A percentile compares a stretch with the other conserved stretches of the same genome.
Conservation (phyloP, 164 flowering plant genomes). For the Nymphaea thermarum region DNA sequence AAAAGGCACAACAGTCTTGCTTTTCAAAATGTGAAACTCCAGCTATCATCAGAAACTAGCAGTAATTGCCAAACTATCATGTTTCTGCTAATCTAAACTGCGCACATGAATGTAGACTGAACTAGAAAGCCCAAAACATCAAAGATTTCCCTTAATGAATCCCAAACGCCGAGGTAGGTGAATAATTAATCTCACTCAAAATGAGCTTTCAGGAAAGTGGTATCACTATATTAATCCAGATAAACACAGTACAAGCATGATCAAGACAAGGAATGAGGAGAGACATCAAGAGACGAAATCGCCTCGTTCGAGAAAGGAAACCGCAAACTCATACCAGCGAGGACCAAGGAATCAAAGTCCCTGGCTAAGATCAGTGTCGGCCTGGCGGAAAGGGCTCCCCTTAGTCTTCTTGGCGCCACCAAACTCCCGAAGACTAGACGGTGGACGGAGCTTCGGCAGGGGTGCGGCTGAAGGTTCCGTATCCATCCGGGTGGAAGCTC, state of each 20-base stretch:
- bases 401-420: conserved; percentile 51
- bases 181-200: no score
- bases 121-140: background rate
- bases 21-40: no score
- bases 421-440: conserved; percentile 47
- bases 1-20: no score
- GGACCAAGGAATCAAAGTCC: conserved; percentile 65
- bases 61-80: background rate
- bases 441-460: conserved; percentile 67
- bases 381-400: conserved; percentile 73
- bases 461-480: conserved; percentile 38
- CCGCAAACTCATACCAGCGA: conserved; percentile 35
- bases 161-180: no score
- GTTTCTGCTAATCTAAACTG: background rate
- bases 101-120: background rate
- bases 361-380: no score
- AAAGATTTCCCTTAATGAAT: no score
- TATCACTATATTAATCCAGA: background rate
- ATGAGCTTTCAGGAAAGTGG: background rate
- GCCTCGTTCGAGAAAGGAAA: background rate
- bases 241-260: no score
- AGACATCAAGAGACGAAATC: background rate
- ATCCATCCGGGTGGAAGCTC: conserved; percentile 84
- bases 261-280: background rate
- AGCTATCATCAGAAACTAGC: no score